Evolutionary conservation across 306 rosid species (phyloP), one percentile per base, ranked within the genome.

Genomic region (Fagus sylvatica): DNA sequence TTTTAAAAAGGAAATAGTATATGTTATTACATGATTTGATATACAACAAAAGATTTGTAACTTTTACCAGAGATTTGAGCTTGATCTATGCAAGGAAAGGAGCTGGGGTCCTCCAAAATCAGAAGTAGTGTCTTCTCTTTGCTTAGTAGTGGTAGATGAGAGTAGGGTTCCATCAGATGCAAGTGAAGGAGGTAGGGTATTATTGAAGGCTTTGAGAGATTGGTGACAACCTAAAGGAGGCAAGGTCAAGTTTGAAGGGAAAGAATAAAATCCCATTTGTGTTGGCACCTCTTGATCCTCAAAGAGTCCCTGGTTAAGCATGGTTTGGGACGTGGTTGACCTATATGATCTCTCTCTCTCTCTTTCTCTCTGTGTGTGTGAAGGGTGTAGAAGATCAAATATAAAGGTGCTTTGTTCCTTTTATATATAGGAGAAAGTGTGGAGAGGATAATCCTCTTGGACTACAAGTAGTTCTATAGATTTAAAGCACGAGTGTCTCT

Each of bases 31-130:
- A 71, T 71, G 28, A n/a, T 66, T 66, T 32, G 19, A 66, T 39
- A n/a, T 39, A 39, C 17, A 4, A 39, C 17, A 4, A 66, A 66
- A 70, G 33, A 3, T 46, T 28, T 15, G 51, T 17, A 12, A 48
- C 70, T 70, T 46, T 87, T 81, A 95, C 98, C 98, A 92, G 81
- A 88, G 90, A 87, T 95, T 91, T 69, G 89, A 30, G 62, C 59
- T 79, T 0, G 98, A 88, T 79, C 94, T 88, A 74, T 90, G 95
- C 89, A 93, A 84, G 76, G 99, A 93, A 69, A 93, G 93, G 57
- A 91, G 93, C 7, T 88, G 93, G 76, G 87, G 28, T 78, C 85
- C 93, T 60, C 84, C 87, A 68, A 91, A 78, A 64, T 60, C 60
- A 69, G 81, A 76, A 69, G 82, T 54, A 82, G 81, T 66, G 70